A percentile compares a stretch with the other conserved stretches of the same genome.
These are phyloP conservation scores for Fraxinus latifolia DNA, from an alignment of 305 asterid species.

Conservation along the genomic window DNA sequence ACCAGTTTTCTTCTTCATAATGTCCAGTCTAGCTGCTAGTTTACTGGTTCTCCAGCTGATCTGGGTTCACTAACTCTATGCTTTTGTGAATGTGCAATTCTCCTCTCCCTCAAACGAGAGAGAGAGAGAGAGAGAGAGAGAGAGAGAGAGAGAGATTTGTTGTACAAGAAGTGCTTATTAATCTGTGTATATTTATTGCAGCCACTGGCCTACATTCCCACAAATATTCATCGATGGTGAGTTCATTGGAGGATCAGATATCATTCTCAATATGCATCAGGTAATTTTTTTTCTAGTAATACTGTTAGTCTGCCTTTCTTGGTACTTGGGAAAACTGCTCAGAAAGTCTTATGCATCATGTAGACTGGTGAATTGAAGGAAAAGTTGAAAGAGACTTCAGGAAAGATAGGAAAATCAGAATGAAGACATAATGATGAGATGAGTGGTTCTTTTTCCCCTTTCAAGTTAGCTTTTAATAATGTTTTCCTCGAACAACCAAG, in stretches of 20 bases:
- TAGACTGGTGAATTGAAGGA: conserved; percentile 80
- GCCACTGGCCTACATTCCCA: conserved; percentile 99
- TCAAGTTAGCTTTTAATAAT: not conserved
- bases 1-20: not conserved
- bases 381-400: conserved; percentile 45
- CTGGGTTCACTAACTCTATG: not conserved
- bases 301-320: not conserved
- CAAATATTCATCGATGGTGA: conserved; percentile 92
- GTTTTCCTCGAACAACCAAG: not conserved
- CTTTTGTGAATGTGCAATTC: not conserved
- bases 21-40: not conserved
- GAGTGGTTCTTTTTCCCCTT: not conserved
- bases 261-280: conserved; percentile 94
- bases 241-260: conserved; percentile 96
- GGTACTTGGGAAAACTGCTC: conserved; percentile 9
- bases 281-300: conserved; percentile 29
- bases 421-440: conserved; percentile 13
- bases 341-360: conserved; percentile 16
- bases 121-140: not conserved
- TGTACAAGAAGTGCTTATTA: not conserved
- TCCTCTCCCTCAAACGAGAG: not conserved
- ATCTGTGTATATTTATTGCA: conserved; percentile 34
- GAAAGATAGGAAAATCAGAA: conserved; percentile 35
- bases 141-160: not conserved
- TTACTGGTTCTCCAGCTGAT: not conserved